A percentile compares a stretch with the other conserved stretches of the same genome.
These are phyloP conservation scores for Lepidium sativum DNA, from an alignment of 345 rosid species.

Conservation along the genomic window DNA sequence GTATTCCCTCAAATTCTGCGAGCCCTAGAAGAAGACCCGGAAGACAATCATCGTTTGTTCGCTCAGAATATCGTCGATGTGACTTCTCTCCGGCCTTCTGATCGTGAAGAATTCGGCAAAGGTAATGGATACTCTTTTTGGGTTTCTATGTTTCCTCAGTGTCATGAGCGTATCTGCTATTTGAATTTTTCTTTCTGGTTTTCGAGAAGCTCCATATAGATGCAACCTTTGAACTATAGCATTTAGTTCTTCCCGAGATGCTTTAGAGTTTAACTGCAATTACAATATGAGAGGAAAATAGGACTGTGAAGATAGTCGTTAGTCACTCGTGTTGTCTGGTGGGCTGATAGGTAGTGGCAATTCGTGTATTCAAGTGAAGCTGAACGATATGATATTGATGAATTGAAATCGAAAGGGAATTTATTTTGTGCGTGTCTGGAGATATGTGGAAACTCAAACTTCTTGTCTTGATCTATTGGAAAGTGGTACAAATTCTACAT, in stretches of 20 bases:
- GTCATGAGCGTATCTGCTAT: not conserved
- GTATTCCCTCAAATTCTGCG: conserved; percentile 60
- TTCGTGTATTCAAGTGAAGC: not conserved
- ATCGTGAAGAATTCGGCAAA: conserved; percentile 87
- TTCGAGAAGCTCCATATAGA: not conserved
- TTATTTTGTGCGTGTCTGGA: not conserved
- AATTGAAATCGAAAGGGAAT: not conserved
- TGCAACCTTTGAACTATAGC: not conserved
- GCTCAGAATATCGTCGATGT: conserved; percentile 51
- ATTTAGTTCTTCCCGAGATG: not conserved
- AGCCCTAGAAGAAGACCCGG: conserved; percentile 55
- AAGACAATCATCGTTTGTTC: conserved; percentile 41
- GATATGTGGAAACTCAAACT: not conserved
- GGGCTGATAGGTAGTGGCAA: not conserved
- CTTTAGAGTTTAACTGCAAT: not conserved
- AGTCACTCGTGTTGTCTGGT: not conserved
- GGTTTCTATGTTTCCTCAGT: not conserved
- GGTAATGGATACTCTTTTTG: conserved; percentile 31
- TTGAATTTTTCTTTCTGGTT: not conserved
- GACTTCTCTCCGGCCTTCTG: conserved; percentile 46
- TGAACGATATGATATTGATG: not conserved
- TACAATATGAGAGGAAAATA: not conserved
- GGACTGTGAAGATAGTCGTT: not conserved
- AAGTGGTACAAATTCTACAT: not conserved
- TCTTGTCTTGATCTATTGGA: not conserved